These are phyloP conservation scores for Mantamonas sphyraenae DNA, from an alignment of 78 protist species.

Conservation along the genomic window DNA sequence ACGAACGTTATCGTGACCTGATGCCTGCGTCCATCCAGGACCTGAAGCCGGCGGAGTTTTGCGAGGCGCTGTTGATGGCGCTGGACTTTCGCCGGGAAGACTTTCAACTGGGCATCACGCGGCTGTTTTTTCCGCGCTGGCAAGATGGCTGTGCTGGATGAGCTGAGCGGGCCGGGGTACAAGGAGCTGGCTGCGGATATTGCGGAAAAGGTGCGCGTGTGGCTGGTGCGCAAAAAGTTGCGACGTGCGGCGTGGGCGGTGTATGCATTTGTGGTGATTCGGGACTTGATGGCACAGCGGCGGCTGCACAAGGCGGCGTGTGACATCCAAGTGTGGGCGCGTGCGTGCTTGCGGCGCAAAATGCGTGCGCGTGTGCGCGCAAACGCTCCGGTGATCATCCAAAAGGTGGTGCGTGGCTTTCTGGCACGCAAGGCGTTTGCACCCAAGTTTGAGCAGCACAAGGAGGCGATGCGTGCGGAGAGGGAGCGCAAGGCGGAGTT, in stretches of 20 bases:
- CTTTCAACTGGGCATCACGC: neutral
- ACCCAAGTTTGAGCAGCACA: neutral
- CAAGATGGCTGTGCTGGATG: neutral
- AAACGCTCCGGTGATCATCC: neutral
- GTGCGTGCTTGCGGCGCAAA: neutral
- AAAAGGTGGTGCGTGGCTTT: neutral
- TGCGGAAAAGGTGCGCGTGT: neutral
- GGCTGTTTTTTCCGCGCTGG: neutral
- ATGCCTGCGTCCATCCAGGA: too few relatives aligned
- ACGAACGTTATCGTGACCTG: conserved; percentile 1
- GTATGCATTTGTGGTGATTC: neutral
- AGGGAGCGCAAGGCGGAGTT: neutral
- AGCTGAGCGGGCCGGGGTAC: neutral
- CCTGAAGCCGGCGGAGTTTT: too few relatives aligned
- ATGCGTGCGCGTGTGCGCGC: neutral
- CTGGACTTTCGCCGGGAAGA: neutral
- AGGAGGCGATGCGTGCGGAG: neutral
- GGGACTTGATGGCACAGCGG: neutral
- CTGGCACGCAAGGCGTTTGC: neutral
- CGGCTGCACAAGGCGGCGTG: neutral
- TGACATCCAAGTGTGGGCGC: neutral
- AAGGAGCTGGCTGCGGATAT: neutral
- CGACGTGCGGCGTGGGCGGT: too few relatives aligned
- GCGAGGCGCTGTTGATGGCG: too few relatives aligned
- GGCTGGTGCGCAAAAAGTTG: conserved; percentile 1